Base-by-base conservation (phyloP, 169 alveolate genomes). In the Theileria parva region DNA sequence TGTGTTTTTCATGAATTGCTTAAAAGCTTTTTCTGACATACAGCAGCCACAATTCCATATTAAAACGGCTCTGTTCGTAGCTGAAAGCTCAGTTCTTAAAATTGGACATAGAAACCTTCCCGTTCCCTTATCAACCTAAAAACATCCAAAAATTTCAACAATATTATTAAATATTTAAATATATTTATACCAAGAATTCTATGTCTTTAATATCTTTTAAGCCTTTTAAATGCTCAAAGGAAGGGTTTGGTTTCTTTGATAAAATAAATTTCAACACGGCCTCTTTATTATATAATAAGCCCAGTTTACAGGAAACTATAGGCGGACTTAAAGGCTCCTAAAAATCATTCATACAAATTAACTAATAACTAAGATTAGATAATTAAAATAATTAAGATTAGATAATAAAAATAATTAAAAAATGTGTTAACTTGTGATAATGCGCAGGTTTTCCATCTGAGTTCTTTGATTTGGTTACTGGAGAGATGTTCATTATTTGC, bases 291-390 rank as follows among this genome's bases (percentile, higher is more conserved):
- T 93, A 93, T 32, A 93, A 71, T 19, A 86, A 65, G 30, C 97
- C 97, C 32, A 86, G 27, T 15, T 91, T 72, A 64, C 97, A 93
- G n/a, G 88, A 91, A 53, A 93, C 89, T 15, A 93, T 74, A 9
- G 97, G 97, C n/a, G 81, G 77, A 21, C 86, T 69, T 17, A 93
- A 85, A 63, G 95, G 95, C 50, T 91, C 94, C 96, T 93, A 73
- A 4, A 61, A 67, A 57, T 57, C 2, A 2, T 6, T 21, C 15
- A 21, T 21, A 17, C n/a, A n/a, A 11, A 9, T n/a, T 9, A 21
- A 21, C 28, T 25, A 70, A 79, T 25, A 28, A 12, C 9, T 15
- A n/a, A n/a, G n/a, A 34, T 28, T 21, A 39, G 5, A 15, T 27
- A 23, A 34, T 12, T 3, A 37, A 3, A 13, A 19, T 34, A 19